These are phyloP conservation scores for Tinospora cordifolia DNA, from an alignment of 164 flowering plant genomes.

Conservation along the genomic window DNA sequence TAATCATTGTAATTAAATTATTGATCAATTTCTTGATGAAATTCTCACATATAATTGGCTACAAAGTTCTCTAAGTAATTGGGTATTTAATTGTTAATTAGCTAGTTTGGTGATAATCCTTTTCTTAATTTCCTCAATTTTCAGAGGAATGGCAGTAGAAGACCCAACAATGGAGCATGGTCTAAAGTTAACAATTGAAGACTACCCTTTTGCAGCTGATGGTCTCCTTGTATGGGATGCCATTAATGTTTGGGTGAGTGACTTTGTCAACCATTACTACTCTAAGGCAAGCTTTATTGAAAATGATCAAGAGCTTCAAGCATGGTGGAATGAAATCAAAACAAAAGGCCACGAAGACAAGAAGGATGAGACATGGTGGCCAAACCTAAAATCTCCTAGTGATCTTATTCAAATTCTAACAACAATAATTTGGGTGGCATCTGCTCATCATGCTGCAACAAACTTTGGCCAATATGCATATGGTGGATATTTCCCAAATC, in stretches of 20 bases:
- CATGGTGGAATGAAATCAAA: conserved; percentile 71
- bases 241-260: conserved; percentile 55
- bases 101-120: too few species aligned
- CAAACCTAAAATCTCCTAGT: conserved; percentile 33
- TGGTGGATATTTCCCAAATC: conserved; percentile 65
- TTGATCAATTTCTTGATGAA: too few species aligned
- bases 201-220: conserved; percentile 74
- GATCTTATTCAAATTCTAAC: conserved; percentile 46
- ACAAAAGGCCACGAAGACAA: conserved; percentile 66
- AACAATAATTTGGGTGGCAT: conserved; percentile 61
- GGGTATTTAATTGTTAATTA: too few species aligned
- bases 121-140: neutral
- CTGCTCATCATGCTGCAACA: conserved; percentile 73
- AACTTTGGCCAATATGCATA: conserved; percentile 71
- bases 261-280: conserved; percentile 58
- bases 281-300: conserved; percentile 19
- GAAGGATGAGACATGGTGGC: conserved; percentile 85
- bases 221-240: conserved; percentile 64
- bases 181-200: conserved; percentile 50
- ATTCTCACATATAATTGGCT: too few species aligned
- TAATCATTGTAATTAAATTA: too few species aligned
- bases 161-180: conserved; percentile 68
- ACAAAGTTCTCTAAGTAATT: too few species aligned
- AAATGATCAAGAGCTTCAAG: conserved; percentile 62
- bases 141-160: conserved; percentile 75